Percentiles rank a stretch among this genome's conserved stretches.
Evolutionary conservation across 768 basidiomycete genomes (phyloP).

Genomic region (Artomyces pyxidatus): DNA sequence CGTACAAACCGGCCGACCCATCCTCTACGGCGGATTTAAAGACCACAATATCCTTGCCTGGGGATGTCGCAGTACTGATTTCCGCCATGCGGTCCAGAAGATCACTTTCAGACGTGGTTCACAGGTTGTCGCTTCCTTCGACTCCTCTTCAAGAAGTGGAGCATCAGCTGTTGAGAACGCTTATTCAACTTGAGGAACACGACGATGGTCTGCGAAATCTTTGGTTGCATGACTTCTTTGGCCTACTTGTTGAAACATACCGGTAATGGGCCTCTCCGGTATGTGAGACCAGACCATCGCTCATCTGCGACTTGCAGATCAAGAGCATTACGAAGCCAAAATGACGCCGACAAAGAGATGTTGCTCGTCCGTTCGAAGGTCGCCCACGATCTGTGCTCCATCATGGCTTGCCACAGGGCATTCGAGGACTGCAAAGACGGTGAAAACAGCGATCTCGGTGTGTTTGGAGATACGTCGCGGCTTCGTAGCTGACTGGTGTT

Average conservation of each 20-base stretch:
- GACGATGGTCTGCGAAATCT: conserved; percentile 31
- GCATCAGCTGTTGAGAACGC: conserved; percentile 38
- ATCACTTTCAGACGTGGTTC: conserved; percentile 53
- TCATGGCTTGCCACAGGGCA: conserved; percentile 50
- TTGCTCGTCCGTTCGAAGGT: conserved; percentile 45
- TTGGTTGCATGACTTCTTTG: conserved; percentile 46
- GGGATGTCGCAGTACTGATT: conserved; percentile 18
- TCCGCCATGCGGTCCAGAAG: conserved; percentile 42
- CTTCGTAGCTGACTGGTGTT: too few relatives aligned
- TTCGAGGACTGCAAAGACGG: conserved; percentile 62
- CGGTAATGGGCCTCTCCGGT: conserved; percentile 20
- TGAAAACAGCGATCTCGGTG: conserved; percentile 58
- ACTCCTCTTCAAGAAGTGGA: conserved; percentile 34
- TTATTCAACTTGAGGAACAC: conserved; percentile 37
- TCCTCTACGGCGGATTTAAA: neutral
- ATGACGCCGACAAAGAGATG: conserved; percentile 30
- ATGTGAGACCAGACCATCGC: neutral
- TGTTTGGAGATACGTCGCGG: too few relatives aligned
- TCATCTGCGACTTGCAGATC: conserved; percentile 28
- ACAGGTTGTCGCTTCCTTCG: conserved; percentile 39
- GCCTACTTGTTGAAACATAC: conserved; percentile 34
- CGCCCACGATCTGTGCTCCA: conserved; percentile 60
- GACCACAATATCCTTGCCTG: conserved; percentile 10
- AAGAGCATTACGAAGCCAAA: conserved; percentile 21
- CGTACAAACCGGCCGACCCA: neutral